Evolutionary conservation across 805 yeast genomes (phyloP).

Genomic region (Nakazawaea pomicola): DNA sequence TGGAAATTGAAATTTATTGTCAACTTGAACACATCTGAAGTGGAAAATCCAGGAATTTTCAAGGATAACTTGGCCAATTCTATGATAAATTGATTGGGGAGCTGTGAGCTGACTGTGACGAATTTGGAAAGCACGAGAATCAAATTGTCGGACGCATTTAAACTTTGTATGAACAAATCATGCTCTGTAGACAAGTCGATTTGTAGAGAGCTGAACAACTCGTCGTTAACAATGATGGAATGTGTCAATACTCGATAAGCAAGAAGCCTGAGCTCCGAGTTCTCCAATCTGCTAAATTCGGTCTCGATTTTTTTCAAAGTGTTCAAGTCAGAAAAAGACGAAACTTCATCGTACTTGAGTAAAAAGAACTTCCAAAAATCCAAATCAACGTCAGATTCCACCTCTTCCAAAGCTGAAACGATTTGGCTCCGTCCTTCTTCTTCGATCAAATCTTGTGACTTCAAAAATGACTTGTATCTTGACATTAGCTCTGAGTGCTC

Average conservation of each 20-base stretch:
- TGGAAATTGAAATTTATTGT: constrained; percentile 2
- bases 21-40: constrained; percentile 7
- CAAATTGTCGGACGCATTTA: not conserved
- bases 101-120: not conserved
- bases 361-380: constrained; percentile 11
- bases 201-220: not conserved
- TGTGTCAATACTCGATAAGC: constrained; percentile 1
- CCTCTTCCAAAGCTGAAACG: not conserved
- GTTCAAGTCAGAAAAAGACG: not conserved
- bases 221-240: constrained; percentile 1
- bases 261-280: not conserved
- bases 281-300: constrained; percentile 2
- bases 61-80: not conserved
- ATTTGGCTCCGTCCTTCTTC: not conserved
- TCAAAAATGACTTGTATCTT: constrained; percentile 1
- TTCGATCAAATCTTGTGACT: not conserved
- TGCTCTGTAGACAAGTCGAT: constrained; percentile 5
- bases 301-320: constrained; percentile 5
- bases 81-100: constrained; percentile 1
- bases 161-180: not conserved
- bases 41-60: not conserved
- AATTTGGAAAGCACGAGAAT: constrained; percentile 2
- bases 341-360: constrained; percentile 2
- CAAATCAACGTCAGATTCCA: constrained; percentile 2
- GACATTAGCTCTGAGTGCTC: not conserved